phyloP scores from a whole-genome alignment of 2,329 filamentous ascomycete genomes.

The Aspergillus sergii region DNA sequence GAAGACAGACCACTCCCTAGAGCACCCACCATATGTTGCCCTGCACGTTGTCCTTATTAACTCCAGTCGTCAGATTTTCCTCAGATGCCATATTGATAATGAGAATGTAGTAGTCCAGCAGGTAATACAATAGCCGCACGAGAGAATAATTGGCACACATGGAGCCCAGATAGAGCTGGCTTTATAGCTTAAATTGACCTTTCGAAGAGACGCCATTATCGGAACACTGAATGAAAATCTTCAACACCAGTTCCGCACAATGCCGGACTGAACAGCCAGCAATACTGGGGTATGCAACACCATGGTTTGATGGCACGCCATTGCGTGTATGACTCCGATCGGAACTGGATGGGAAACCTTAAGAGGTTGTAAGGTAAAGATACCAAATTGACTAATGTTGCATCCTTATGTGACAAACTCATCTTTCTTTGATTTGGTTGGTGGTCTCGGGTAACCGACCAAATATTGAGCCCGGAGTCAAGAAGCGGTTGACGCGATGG shows the following conservation, averaged over 20 bases:
- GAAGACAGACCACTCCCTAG: background rate
- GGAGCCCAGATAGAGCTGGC: background rate
- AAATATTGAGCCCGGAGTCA: background rate
- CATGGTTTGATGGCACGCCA: background rate
- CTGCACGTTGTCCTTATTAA: constrained; percentile 18
- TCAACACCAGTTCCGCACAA: background rate
- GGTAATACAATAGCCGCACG: background rate
- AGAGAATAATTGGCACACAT: background rate
- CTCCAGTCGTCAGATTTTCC: background rate
- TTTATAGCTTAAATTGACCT: background rate
- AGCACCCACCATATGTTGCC: constrained; percentile 19
- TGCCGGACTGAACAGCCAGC: background rate
- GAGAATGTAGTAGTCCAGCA: background rate
- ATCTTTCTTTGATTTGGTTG: background rate
- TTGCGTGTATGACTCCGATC: background rate
- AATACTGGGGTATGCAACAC: background rate
- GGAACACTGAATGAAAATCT: background rate
- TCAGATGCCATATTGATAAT: constrained; percentile 6
- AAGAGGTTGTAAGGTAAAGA: background rate
- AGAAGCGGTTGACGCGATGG: background rate
- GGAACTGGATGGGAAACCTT: background rate
- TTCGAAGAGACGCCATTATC: background rate
- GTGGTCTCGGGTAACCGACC: background rate
- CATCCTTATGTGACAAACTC: background rate
- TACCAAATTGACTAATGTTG: background rate